These are phyloP conservation scores for Ceratorhiza oryzae-sativae DNA, from an alignment of 1,284 basidiomycete genomes.

Conservation along the genomic window DNA sequence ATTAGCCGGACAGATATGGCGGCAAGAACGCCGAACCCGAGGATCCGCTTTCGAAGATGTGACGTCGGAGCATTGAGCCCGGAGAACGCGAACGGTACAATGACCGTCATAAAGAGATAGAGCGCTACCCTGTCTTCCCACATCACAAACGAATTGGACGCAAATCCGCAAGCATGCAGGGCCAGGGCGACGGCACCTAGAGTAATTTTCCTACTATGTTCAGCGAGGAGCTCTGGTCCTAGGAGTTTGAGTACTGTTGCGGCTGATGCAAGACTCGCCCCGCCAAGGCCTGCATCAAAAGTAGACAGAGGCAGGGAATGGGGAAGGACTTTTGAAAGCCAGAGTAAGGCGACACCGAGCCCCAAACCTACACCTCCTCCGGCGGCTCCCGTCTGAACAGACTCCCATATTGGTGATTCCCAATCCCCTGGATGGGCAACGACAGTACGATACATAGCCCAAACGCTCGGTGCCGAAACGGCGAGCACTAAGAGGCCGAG, in stretches of 20 bases:
- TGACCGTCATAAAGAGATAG: constrained; percentile 73
- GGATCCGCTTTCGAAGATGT: constrained; percentile 75
- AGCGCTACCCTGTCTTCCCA: constrained; percentile 90
- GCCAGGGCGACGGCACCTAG: constrained; percentile 57
- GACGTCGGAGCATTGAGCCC: constrained; percentile 66
- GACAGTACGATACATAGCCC: constrained; percentile 51
- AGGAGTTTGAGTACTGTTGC: constrained; percentile 44
- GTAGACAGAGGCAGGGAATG: constrained; percentile 30
- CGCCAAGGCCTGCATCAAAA: constrained; percentile 33
- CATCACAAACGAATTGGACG: constrained; percentile 93
- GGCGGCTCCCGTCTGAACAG: constrained; percentile 42
- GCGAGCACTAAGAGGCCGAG: constrained; percentile 60
- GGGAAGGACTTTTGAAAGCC: constrained; percentile 47
- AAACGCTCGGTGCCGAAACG: constrained; percentile 49
- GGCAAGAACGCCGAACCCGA: constrained; percentile 72
- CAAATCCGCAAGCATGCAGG: constrained; percentile 75
- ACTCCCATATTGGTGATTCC: constrained; percentile 44
- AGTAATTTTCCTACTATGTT: constrained; percentile 20
- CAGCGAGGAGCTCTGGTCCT: constrained; percentile 17
- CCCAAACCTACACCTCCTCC: constrained; percentile 50
- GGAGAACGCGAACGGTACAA: constrained; percentile 57
- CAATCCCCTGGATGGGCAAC: constrained; percentile 49
- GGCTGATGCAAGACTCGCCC: constrained; percentile 37
- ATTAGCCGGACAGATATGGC: constrained; percentile 77
- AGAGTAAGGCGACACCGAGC: constrained; percentile 59